Evolutionary conservation across 352 stramenopile genomes (phyloP), one percentile per base, ranked within the genome.

Genomic region (Phytopythium mirpurense): DNA sequence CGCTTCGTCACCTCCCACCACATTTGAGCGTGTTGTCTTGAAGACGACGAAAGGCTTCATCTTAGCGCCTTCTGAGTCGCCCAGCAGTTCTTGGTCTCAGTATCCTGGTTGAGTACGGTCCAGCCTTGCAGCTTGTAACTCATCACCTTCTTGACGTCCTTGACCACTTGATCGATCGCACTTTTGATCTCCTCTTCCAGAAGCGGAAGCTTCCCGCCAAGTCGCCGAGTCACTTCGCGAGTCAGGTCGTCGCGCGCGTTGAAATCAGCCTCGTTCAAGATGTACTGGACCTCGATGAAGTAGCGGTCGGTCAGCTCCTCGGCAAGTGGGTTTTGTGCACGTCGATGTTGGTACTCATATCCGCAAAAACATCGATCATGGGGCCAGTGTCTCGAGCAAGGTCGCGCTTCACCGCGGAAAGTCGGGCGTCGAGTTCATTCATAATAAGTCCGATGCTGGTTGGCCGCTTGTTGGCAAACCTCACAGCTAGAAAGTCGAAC

Each of bases 211-310:
- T 92, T 90, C 2, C 77, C 78, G 46, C 90, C 76, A 27, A 92
- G 59, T 19, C 60, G 70, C 16, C 72, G 66, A 38, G 63, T 64
- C 19, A 88, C 57, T 55, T 91, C 78, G 40, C 83, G 86, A 10
- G 60, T 65, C 43, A 92, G 57, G 26, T 88, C 73, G 48, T 90
- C 74, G 18, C 78, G 74, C 23, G 74, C 77, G 5, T 63, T 67
- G 43, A 70, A 89, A 24, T 71, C 80, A 10, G 84, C 65, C 26
- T 92, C 78, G 43, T 72, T 86, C 38, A 92, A 35, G 42, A 92
- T 85, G 32, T 90, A 78, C 1, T 74, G 76, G 51, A 92, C 83
- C 54, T 92, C 81, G 21, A 90, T 70, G 46, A 86, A 77, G 51
- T 92, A 92, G 3, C 78, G 78, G 19, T 78, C 68, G 45, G 83